Base-by-base conservation (phyloP, 257 asterid species). In the Scutellaria galericulata region DNA sequence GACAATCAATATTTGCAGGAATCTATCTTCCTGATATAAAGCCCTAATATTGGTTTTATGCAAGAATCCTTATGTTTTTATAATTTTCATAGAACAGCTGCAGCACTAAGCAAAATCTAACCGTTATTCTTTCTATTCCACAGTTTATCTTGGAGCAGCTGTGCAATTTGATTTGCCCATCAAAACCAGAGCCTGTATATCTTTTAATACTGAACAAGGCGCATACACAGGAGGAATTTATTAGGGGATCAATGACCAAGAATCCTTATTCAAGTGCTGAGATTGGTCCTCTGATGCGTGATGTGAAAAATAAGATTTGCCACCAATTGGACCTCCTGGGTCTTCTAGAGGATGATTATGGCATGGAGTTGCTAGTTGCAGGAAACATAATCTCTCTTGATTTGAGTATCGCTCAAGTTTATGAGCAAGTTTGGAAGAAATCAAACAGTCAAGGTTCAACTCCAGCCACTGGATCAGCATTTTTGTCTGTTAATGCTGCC, bases 121-220 rank as follows among this genome's bases (percentile, higher is more conserved):
- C 65, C 5, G 24, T 46, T 5, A 61, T 2, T 20, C 60, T 61
- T 5, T 70, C 3, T 53, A 52, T 62, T 70, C 31, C 72, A 48
- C 91, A 95, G 99, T 95, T 95, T 82, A 95, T 95, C 80, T 85
- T 95, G 97, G 99, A 95, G 83, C 99, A 95, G 83, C 97, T 95
- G 70, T 88, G 98, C 87, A 95, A 92, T 85, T 87, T 95, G 87
- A 92, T 95, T 71, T 87, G 90, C 81, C 99, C 99, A 27, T 82
- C 97, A 40, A 95, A 91, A 77, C 97, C 96, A 54, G 99, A 90
- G 80, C 93, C 96, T 39, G 86, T 86, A 13, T 92, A 92, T 85
- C 85, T 81, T 56, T 77, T 95, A 70, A 90, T 92, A 57, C 81
- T 95, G 79, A 95, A 95, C 90, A 95, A 92, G 85, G 97, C 92